Evolutionary conservation across 768 basidiomycete species (phyloP).

Genomic region (Mycena epipterygia): DNA sequence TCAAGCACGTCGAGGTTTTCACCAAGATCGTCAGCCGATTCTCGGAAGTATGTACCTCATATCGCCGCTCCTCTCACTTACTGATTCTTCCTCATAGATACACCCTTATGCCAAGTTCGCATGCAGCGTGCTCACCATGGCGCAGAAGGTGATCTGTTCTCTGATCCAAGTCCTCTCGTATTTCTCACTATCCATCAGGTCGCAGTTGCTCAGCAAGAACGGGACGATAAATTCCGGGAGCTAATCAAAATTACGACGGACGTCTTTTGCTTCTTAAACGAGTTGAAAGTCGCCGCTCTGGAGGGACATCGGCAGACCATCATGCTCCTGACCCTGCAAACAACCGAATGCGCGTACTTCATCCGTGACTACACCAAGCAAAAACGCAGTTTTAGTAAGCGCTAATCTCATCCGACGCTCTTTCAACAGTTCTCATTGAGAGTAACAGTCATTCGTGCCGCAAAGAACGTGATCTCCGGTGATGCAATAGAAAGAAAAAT

Average conservation of each 20-base stretch:
- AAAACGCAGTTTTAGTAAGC: conserved; percentile 38
- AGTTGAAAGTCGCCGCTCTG: conserved; percentile 7
- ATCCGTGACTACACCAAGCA: conserved; percentile 42
- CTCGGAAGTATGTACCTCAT: conserved; percentile 6
- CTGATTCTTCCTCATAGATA: neutral
- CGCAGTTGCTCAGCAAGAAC: conserved; percentile 9
- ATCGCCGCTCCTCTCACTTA: neutral
- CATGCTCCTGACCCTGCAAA: conserved; percentile 38
- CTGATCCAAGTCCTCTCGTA: neutral
- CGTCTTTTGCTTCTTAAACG: conserved; percentile 1
- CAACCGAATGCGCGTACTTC: conserved; percentile 47
- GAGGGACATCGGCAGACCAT: conserved; percentile 35
- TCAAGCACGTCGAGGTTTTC: conserved; percentile 9
- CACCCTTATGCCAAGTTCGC: conserved; percentile 24
- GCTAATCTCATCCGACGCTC: neutral
- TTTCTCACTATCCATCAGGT: neutral
- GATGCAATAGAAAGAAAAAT: conserved; percentile 20
- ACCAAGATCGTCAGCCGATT: conserved; percentile 2
- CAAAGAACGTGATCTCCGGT: neutral
- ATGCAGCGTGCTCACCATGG: conserved; percentile 18
- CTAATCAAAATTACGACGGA: conserved; percentile 15
- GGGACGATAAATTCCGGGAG: conserved; percentile 11
- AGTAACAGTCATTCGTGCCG: conserved; percentile 13
- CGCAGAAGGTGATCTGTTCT: conserved; percentile 2
- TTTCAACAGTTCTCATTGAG: neutral